phyloP scores from a whole-genome alignment of 2,329 filamentous ascomycete genomes.

The Pyrenochaeta sp. region DNA sequence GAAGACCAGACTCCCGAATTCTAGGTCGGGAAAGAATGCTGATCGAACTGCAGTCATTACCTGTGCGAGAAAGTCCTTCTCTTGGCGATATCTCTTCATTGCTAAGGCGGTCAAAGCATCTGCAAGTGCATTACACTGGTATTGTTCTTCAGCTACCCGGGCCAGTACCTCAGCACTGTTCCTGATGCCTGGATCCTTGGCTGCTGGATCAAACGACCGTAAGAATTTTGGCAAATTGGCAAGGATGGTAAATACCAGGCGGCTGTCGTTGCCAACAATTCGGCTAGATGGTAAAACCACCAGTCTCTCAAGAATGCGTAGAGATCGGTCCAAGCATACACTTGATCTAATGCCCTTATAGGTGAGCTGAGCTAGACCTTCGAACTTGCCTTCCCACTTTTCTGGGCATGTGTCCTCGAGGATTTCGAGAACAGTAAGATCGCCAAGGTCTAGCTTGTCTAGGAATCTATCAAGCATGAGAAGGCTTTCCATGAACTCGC shows the following conservation, averaged over 20 bases:
- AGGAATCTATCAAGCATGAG: slow-evolving; percentile 91
- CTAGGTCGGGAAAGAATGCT: slow-evolving; percentile 81
- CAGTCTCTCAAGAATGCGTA: slow-evolving; percentile 80
- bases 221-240: slow-evolving; percentile 92
- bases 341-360: slow-evolving; percentile 94
- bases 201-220: slow-evolving; percentile 74
- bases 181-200: slow-evolving; percentile 58
- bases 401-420: slow-evolving; percentile 81
- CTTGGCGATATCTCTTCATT: slow-evolving; percentile 69
- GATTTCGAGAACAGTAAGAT: slow-evolving; percentile 71
- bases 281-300: slow-evolving; percentile 80
- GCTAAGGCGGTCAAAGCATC: slow-evolving; percentile 76
- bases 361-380: slow-evolving; percentile 83
- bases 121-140: slow-evolving; percentile 73
- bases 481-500: slow-evolving; percentile 89
- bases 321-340: slow-evolving; percentile 77
- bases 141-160: slow-evolving; percentile 76
- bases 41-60: slow-evolving; percentile 77
- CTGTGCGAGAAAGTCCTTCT: slow-evolving; percentile 78
- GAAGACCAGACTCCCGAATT: slow-evolving; percentile 87
- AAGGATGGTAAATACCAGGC: slow-evolving; percentile 84
- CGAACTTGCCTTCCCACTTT: slow-evolving; percentile 88
- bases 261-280: slow-evolving; percentile 81
- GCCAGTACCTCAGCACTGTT: slow-evolving; percentile 75
- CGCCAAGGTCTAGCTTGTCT: slow-evolving; percentile 81